These are phyloP conservation scores for Ramaria sp. DNA, from an alignment of 768 basidiomycete genomes.

Conservation along the genomic window DNA sequence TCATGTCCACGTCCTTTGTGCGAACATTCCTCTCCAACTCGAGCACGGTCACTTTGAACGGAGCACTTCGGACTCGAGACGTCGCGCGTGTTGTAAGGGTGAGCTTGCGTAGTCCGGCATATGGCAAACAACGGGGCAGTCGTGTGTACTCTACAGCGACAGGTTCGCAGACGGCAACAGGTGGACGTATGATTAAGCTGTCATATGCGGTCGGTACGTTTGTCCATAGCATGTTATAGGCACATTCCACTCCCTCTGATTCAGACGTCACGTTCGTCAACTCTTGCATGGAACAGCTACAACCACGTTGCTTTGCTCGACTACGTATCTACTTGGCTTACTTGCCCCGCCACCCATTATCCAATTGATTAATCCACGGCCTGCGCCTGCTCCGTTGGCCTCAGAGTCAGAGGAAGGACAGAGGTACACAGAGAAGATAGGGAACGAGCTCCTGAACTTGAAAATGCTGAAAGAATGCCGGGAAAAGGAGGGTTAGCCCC, in stretches of 20 bases:
- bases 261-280: not conserved
- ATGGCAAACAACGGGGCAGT: not conserved
- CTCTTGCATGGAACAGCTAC: not conserved
- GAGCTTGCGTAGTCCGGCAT: too few relatives aligned
- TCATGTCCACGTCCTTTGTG: not conserved
- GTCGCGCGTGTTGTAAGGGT: too few relatives aligned
- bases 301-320: constrained; percentile 6
- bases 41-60: not conserved
- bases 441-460: constrained; percentile 56
- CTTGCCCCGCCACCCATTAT: constrained; percentile 60
- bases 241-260: not conserved
- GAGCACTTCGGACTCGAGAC: too few relatives aligned
- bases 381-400: constrained; percentile 62
- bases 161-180: not conserved
- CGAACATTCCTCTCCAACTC: not conserved
- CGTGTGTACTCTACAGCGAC: not conserved
- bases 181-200: not conserved
- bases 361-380: constrained; percentile 63
- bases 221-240: too few relatives aligned
- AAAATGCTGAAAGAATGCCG: constrained; percentile 47
- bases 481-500: constrained; percentile 18
- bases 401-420: constrained; percentile 45
- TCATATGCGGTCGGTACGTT: not conserved
- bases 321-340: constrained; percentile 43
- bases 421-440: constrained; percentile 49